phyloP scores from a whole-genome alignment of 2,329 filamentous ascomycete species.

The Xylaria sp. region DNA sequence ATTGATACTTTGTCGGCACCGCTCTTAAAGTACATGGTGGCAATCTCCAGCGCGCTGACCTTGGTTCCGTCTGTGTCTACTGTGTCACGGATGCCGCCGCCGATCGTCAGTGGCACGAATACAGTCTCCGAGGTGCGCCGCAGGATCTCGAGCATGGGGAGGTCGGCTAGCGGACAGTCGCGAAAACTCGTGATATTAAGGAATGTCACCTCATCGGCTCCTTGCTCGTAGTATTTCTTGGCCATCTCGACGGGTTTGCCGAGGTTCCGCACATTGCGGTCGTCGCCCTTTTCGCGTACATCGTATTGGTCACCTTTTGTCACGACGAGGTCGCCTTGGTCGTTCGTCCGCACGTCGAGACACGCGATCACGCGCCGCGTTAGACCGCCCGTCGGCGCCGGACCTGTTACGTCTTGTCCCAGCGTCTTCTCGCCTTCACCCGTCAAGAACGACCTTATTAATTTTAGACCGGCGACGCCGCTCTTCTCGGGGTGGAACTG shows the following conservation, averaged over 20 bases:
- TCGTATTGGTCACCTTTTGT: slow-evolving; percentile 99
- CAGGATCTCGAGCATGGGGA: slow-evolving; percentile 96
- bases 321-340: slow-evolving; percentile 92
- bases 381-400: slow-evolving; percentile 70
- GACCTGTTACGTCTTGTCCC: slow-evolving; percentile 47
- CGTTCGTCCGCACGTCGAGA: slow-evolving; percentile 93
- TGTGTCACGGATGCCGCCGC: slow-evolving; percentile 94
- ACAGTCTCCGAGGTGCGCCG: slow-evolving; percentile 87
- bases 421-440: slow-evolving; percentile 70
- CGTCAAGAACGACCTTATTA: slow-evolving; percentile 87
- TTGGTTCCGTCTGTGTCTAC: slow-evolving; percentile 87
- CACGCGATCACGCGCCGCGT: slow-evolving; percentile 96
- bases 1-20: slow-evolving; percentile 98
- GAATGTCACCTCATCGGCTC: slow-evolving; percentile 96
- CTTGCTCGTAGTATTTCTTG: slow-evolving; percentile 92
- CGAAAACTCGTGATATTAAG: slow-evolving; percentile 98
- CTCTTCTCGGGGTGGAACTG: slow-evolving; percentile 99
- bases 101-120: slow-evolving; percentile 95
- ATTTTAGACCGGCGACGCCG: slow-evolving; percentile 85
- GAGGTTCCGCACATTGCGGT: slow-evolving; percentile 83
- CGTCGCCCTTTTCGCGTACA: slow-evolving; percentile 84
- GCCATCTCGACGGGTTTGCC: slow-evolving; percentile 98
- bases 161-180: slow-evolving; percentile 89
- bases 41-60: slow-evolving; percentile 91
- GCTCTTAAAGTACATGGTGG: slow-evolving; percentile 95